Conservation (phyloP, 192 early-diverging fungal genomes). For the Kappamyces sp. region DNA sequence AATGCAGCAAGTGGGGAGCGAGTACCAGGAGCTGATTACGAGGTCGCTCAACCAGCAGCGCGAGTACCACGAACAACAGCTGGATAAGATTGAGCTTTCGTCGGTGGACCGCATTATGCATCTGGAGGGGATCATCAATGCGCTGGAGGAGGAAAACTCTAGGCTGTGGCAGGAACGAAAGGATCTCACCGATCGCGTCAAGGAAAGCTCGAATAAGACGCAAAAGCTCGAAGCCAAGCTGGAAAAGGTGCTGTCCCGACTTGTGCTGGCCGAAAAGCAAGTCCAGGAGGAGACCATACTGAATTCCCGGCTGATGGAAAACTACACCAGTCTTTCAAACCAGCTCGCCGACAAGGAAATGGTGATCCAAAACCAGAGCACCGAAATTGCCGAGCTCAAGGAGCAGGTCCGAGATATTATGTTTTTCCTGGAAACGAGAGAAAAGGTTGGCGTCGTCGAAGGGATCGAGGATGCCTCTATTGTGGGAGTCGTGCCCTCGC, state of each 20-base stretch:
- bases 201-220: slow-evolving; percentile 36
- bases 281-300: slow-evolving; percentile 69
- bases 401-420: slow-evolving; percentile 91
- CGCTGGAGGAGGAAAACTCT: not conserved
- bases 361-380: slow-evolving; percentile 50
- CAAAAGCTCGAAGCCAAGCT: slow-evolving; percentile 50
- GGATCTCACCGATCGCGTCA: slow-evolving; percentile 11
- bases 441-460: slow-evolving; percentile 44
- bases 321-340: slow-evolving; percentile 56
- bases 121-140: slow-evolving; percentile 13
- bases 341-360: slow-evolving; percentile 50
- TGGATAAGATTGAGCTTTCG: slow-evolving; percentile 33
- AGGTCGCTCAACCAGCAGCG: slow-evolving; percentile 86
- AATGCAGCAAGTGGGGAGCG: slow-evolving; percentile 65
- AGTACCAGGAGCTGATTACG: slow-evolving; percentile 76
- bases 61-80: slow-evolving; percentile 70
- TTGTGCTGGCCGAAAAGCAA: slow-evolving; percentile 47
- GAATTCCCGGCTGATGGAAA: slow-evolving; percentile 47
- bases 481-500: no score
- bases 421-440: slow-evolving; percentile 75
- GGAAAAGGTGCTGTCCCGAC: slow-evolving; percentile 51
- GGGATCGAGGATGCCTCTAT: not conserved
- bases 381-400: slow-evolving; percentile 58
- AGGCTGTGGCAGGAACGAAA: slow-evolving; percentile 11
- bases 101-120: slow-evolving; percentile 8